phyloP scores from a whole-genome alignment of 768 basidiomycete genomes.

The Baorangia bicolor region DNA sequence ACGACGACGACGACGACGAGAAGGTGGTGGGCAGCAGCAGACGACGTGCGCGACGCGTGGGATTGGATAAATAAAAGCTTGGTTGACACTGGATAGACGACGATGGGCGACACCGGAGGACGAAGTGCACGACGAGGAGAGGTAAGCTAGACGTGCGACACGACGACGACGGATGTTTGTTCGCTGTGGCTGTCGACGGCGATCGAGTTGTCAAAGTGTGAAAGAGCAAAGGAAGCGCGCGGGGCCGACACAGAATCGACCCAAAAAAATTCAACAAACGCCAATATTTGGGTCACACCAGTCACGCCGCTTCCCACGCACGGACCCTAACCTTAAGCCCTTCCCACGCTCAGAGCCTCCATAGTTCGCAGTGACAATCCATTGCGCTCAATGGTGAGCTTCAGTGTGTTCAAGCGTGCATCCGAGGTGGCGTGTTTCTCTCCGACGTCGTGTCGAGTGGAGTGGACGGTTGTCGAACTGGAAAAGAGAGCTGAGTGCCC shows the following conservation, averaged over 20 bases:
- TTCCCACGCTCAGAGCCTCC: conserved; percentile 33
- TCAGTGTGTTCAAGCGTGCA: neutral
- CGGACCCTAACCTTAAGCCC: conserved; percentile 42
- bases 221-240: conserved; percentile 45
- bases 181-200: conserved; percentile 48
- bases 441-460: neutral
- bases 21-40: conserved; percentile 18
- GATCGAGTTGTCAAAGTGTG: conserved; percentile 47
- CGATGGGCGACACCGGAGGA: conserved; percentile 24
- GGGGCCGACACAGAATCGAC: conserved; percentile 43
- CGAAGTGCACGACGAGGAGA: conserved; percentile 19
- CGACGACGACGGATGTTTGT: conserved; percentile 41
- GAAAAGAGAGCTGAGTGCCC: neutral
- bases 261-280: conserved; percentile 41
- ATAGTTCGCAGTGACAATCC: conserved; percentile 16
- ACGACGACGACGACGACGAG: conserved; percentile 27
- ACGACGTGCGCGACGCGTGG: conserved; percentile 51
- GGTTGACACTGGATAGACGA: conserved; percentile 23
- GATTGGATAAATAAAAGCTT: conserved; percentile 36
- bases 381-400: conserved; percentile 1
- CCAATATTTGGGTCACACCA: conserved; percentile 39
- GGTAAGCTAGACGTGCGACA: conserved; percentile 31
- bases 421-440: neutral
- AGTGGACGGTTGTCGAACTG: neutral
- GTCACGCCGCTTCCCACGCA: conserved; percentile 40